Percentiles rank a stretch among this genome's conserved stretches.
phyloP scores from a whole-genome alignment of 1,139 yeast genomes.

The Geotrichum australiense region DNA sequence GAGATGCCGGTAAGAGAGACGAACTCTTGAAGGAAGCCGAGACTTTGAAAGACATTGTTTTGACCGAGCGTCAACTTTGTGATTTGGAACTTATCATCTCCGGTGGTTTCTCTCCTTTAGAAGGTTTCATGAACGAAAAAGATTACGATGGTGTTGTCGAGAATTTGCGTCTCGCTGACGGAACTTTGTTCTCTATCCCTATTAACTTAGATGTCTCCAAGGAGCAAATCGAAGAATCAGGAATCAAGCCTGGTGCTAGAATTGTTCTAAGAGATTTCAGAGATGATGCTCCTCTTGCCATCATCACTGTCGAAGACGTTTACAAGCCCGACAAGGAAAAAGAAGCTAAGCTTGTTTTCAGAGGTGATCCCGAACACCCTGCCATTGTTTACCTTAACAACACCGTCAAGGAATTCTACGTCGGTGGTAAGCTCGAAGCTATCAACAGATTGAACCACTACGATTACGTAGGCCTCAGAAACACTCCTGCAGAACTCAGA shows the following conservation, averaged over 20 bases:
- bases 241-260: conserved; percentile 50
- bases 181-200: conserved; percentile 88
- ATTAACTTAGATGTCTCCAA: conserved; percentile 75
- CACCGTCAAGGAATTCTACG: conserved; percentile 72
- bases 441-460: conserved; percentile 79
- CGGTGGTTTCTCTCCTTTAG: conserved; percentile 92
- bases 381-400: conserved; percentile 70
- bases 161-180: conserved; percentile 66
- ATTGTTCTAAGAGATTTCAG: conserved; percentile 75
- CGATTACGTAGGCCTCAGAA: conserved; percentile 81
- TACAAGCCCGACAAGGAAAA: conserved; percentile 70
- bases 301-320: conserved; percentile 69
- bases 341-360: conserved; percentile 82
- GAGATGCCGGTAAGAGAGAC: conserved; percentile 61
- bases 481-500: conserved; percentile 87
- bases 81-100: conserved; percentile 85
- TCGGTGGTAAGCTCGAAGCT: conserved; percentile 86
- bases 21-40: conserved; percentile 54
- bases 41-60: conserved; percentile 46
- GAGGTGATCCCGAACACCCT: conserved; percentile 98
- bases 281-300: conserved; percentile 74
- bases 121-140: conserved; percentile 73
- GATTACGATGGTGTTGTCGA: conserved; percentile 79
- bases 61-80: conserved; percentile 87
- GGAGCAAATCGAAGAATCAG: conserved; percentile 41